These are phyloP conservation scores for Phytophthora lateralis DNA, from an alignment of 352 stramenopile species.

Conservation along the genomic window DNA sequence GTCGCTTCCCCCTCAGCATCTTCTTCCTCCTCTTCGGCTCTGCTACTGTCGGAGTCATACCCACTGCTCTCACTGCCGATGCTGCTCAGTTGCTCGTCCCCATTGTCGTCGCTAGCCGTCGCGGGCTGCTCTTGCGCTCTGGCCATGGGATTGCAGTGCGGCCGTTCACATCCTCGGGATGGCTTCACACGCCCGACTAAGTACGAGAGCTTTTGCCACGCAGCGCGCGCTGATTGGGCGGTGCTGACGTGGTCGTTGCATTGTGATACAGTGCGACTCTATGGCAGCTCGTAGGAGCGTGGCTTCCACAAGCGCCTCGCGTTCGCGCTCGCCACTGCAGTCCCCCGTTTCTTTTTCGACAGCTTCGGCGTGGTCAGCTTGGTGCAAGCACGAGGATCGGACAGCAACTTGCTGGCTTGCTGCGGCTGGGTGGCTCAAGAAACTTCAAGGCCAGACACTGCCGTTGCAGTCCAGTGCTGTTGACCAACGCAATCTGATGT, in stretches of 20 bases:
- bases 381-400: not conserved
- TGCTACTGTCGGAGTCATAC: slow-evolving; percentile 26
- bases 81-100: slow-evolving; percentile 1
- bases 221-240: slow-evolving; percentile 36
- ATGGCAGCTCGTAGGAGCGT: slow-evolving; percentile 20
- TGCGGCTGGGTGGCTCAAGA: not conserved
- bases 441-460: not conserved
- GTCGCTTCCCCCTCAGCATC: slow-evolving; percentile 11
- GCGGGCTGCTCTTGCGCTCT: slow-evolving; percentile 8
- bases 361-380: not conserved
- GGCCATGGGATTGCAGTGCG: slow-evolving; percentile 10
- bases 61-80: slow-evolving; percentile 7
- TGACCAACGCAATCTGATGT: slow-evolving; percentile 19
- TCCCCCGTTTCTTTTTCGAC: not conserved
- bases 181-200: slow-evolving; percentile 24
- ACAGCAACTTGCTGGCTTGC: not conserved
- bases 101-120: slow-evolving; percentile 8
- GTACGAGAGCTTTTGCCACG: slow-evolving; percentile 41
- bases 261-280: slow-evolving; percentile 22
- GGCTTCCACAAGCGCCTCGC: slow-evolving; percentile 4
- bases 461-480: slow-evolving; percentile 1
- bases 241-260: slow-evolving; percentile 13
- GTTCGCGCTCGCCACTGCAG: not conserved
- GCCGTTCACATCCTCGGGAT: slow-evolving; percentile 23
- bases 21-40: slow-evolving; percentile 12